A percentile compares a stretch with the other conserved stretches of the same genome.
Evolutionary conservation across 345 rosid species (phyloP).

Genomic region (Aquilaria sinensis): DNA sequence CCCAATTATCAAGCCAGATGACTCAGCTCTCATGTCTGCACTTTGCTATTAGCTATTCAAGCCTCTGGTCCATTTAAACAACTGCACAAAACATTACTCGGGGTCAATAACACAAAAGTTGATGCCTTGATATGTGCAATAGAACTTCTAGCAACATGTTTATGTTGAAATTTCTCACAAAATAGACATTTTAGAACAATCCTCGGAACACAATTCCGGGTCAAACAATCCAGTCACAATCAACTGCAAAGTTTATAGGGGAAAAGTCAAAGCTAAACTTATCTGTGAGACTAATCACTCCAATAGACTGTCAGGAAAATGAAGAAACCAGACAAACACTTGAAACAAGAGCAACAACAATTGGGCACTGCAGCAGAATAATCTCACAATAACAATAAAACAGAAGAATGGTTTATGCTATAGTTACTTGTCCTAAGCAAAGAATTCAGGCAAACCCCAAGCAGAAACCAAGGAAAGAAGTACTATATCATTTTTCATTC

Average conservation of each 20-base stretch:
- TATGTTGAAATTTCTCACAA: conserved; percentile 1
- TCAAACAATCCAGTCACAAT: conserved; percentile 3
- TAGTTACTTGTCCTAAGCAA: too few relatives aligned
- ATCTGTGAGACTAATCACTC: too few relatives aligned
- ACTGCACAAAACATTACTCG: conserved; percentile 25
- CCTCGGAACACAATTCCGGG: background rate
- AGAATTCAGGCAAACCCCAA: too few relatives aligned
- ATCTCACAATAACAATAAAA: conserved; percentile 1
- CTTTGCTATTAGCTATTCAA: conserved; percentile 24
- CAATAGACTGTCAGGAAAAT: too few relatives aligned
- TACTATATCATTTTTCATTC: too few relatives aligned
- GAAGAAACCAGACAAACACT: too few relatives aligned
- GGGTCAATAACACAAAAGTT: conserved; percentile 13
- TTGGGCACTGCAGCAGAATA: conserved; percentile 12
- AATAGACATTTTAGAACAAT: background rate
- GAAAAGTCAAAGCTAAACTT: too few relatives aligned
- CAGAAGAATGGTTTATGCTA: too few relatives aligned
- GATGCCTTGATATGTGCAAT: background rate
- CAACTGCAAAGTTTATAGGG: too few relatives aligned
- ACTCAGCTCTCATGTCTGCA: conserved; percentile 67
- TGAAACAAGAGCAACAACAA: conserved; percentile 9
- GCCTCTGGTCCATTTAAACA: conserved; percentile 36
- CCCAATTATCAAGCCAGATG: conserved; percentile 84
- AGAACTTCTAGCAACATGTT: too few relatives aligned
- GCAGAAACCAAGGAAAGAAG: too few relatives aligned